These are phyloP conservation scores for Phytomonas sp. DNA, from an alignment of 208 protist genomes.

Conservation along the genomic window DNA sequence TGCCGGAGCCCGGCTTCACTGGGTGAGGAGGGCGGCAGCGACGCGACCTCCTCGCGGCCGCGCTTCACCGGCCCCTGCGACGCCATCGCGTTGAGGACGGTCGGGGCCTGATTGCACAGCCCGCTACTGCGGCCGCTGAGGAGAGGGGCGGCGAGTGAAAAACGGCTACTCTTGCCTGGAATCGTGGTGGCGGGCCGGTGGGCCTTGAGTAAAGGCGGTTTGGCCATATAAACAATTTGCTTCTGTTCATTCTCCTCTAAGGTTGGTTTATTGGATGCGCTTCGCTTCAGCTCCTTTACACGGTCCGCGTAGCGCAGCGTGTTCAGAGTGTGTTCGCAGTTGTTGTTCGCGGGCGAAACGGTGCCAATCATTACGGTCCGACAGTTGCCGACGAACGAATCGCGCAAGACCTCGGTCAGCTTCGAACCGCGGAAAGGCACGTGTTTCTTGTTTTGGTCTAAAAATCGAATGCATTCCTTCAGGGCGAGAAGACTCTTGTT, in stretches of 20 bases:
- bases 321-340: conserved; percentile 73
- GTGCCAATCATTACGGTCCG: conserved; percentile 92
- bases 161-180: not conserved
- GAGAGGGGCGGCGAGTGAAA: not conserved
- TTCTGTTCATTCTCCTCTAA: conserved; percentile 5
- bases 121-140: not conserved
- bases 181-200: not conserved
- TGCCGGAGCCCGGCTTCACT: conserved; percentile 15
- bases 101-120: not conserved
- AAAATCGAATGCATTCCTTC: conserved; percentile 79
- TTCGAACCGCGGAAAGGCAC: conserved; percentile 91
- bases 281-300: conserved; percentile 87
- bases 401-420: conserved; percentile 87
- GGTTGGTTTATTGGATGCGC: conserved; percentile 20
- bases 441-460: conserved; percentile 69
- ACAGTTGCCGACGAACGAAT: conserved; percentile 86
- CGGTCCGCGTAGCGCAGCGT: conserved; percentile 78
- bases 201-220: not conserved
- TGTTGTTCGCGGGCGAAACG: conserved; percentile 72
- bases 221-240: conserved; percentile 24
- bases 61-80: not conserved
- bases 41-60: conserved; percentile 1
- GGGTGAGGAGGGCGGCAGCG: conserved; percentile 16
- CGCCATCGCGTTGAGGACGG: not conserved
- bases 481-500: conserved; percentile 86